Evolutionary conservation across 768 basidiomycete species (phyloP), one percentile per base, ranked within the genome.

Genomic region (Cystofilobasidium ferigula): DNA sequence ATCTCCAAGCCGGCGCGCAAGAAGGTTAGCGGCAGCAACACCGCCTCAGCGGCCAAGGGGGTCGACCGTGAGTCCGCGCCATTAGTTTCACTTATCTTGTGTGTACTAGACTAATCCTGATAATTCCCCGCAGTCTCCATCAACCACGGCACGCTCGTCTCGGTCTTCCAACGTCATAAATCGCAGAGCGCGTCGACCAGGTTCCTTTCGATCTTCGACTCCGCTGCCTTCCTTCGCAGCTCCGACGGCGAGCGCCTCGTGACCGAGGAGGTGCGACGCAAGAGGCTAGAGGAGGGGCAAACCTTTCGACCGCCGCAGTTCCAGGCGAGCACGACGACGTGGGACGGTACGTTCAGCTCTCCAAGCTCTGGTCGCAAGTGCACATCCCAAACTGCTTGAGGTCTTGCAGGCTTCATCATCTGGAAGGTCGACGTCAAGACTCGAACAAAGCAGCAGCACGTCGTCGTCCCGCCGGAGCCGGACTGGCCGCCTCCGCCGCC

Each of bases 1-100:
- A 97, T 98, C 78, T 90, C 88, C 78, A 98, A 97, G 76, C 94
- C 94, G 5, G 90, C 88, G 79, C 95, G 97, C 81, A 95, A 95
- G 82, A 82, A 90, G 71, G 65, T 36, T 10, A 28, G 32, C 14
- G 36, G 58, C 36, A 61, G 51, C 42, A 32, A 34, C 20, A n/a
- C 57, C 0, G 57, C 57, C 5, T 87, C 90, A 76, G 89, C 86
- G 73, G 88, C 87, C 54, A 94, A 94, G 81, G 91, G 89, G 71
- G 82, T 90, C 22, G 89, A 95, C 75, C 78, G 91, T 93, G 74
- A 79, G 92, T 77, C 22, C 53, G n/a, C n/a, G n/a, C n/a, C n/a
- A n/a, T n/a, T n/a, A n/a, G n/a, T n/a, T n/a, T n/a, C n/a, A n/a
- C n/a, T n/a, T n/a, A n/a, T n/a, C n/a, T n/a, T n/a, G n/a, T n/a